A percentile compares a stretch with the other conserved stretches of the same genome.
Conservation (phyloP, 139 green algal genomes). For the Eudorina sp. region DNA sequence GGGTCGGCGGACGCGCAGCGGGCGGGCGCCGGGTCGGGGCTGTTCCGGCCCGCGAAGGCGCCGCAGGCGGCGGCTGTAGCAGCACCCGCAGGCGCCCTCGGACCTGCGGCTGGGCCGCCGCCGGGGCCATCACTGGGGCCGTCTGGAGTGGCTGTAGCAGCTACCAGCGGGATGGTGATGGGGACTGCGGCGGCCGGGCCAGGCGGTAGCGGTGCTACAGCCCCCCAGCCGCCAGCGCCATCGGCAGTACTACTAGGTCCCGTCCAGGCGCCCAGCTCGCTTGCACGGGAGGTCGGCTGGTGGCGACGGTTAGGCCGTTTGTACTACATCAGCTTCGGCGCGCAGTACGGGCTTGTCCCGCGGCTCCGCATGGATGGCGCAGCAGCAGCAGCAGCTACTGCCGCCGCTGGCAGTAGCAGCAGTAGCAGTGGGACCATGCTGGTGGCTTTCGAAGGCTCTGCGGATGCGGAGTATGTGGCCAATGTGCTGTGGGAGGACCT, state of each 20-base stretch:
- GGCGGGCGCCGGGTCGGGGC: not conserved
- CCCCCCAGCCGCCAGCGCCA: not conserved
- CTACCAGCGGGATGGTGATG: not conserved
- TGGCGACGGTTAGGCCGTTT: conserved; percentile 40
- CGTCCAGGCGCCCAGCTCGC: not conserved
- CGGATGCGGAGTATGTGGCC: conserved; percentile 57
- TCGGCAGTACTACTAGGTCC: not conserved
- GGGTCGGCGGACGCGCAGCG: not conserved
- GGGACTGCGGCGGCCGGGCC: not conserved
- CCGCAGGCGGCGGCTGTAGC: not conserved
- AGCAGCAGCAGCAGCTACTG: not conserved
- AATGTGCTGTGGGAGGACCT: conserved; percentile 40
- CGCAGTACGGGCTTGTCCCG: conserved; percentile 55
- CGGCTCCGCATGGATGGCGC: not conserved
- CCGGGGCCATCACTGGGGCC: no score
- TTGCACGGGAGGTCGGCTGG: conserved; percentile 21
- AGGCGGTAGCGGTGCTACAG: not conserved
- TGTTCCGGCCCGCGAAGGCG: not conserved
- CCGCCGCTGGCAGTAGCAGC: not conserved
- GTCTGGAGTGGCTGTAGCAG: not conserved
- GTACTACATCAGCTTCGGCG: conserved; percentile 62
- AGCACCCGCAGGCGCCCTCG: no score
- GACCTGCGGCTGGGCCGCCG: no score
- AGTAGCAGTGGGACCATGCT: not conserved
- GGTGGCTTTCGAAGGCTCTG: conserved; percentile 48